A percentile compares a stretch with the other conserved stretches of the same genome.
Conservation (phyloP, 2,329 filamentous ascomycete species). For the Trichophyton benhamiae region DNA sequence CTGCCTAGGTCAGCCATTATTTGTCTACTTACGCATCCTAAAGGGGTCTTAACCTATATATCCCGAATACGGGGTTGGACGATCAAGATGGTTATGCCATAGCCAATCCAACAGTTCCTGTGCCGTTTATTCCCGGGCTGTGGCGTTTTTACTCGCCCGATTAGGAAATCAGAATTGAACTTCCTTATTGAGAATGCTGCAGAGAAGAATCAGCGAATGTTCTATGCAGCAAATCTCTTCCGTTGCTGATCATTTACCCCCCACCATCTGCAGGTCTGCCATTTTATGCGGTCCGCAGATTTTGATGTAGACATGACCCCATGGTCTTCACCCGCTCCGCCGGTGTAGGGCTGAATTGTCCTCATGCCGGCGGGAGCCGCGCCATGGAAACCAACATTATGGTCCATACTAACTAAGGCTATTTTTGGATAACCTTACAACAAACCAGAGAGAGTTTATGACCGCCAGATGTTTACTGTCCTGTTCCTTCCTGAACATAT, state of each 20-base stretch:
- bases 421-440: not conserved
- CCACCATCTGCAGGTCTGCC: not conserved
- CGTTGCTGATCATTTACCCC: not conserved
- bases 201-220: not conserved
- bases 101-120: not conserved
- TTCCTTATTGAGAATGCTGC: not conserved
- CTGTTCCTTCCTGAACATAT: not conserved
- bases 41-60: not conserved
- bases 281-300: not conserved
- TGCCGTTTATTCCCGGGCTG: not conserved
- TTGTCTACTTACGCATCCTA: too few relatives aligned
- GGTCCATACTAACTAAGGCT: not conserved
- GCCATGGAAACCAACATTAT: not conserved
- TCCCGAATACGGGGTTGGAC: not conserved
- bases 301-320: not conserved
- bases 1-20: not conserved
- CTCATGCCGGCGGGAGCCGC: not conserved
- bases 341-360: not conserved
- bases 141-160: not conserved
- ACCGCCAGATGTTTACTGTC: not conserved
- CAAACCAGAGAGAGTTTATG: not conserved
- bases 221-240: not conserved
- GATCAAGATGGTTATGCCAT: not conserved
- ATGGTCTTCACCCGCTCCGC: not conserved
- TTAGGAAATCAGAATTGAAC: slow-evolving; percentile 1